Evolutionary conservation across 2,329 filamentous ascomycete species (phyloP), one percentile per base, ranked within the genome.

Genomic region (Phialocephala subalpina): DNA sequence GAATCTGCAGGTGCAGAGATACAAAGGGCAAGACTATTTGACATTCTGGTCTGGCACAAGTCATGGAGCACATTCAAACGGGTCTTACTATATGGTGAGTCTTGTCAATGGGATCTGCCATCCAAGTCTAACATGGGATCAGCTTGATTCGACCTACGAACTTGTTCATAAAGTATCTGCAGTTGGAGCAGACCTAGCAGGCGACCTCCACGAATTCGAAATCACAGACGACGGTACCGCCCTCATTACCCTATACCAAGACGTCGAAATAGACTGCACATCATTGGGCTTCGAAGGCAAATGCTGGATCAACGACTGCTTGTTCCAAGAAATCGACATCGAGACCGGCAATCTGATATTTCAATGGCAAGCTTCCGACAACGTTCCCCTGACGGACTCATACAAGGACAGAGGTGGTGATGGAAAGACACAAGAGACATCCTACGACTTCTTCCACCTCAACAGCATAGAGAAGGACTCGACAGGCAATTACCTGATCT

Each of bases 251-350:
- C 58, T 65, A 58, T 65, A 65, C 53, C n/a, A 60, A 14, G 63
- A 65, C 22, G 62, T 9, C 18, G 36, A 56, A n/a, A 53, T 65
- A 7, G 59, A 62, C 29, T 65, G 63, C 45, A 49, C 42, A 25
- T 40, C 49, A 16, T 22, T 59, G 18, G 63, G 63, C 33, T 38
- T 62, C n/a, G 36, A 52, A 20, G 52, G 36, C 2, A 33, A 25
- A 6, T 65, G 63, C 59, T 65, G 63, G 63, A 59, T 80, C 22
- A 53, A 65, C 36, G 63, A 65, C 59, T 65, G 59, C 14, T 42
- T 65, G 7, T 80, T 83, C 65, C 81, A 83, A 70, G 84, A 86
- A 73, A 77, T 86, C 27, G 81, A 86, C 67, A 78, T 86, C 18
- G 79, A 79, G 8, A 84, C 82, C 2, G 81, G 82, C 25, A 74